Conservation (phyloP, 1,284 basidiomycete genomes). For the Ceratobasidium sp. region DNA sequence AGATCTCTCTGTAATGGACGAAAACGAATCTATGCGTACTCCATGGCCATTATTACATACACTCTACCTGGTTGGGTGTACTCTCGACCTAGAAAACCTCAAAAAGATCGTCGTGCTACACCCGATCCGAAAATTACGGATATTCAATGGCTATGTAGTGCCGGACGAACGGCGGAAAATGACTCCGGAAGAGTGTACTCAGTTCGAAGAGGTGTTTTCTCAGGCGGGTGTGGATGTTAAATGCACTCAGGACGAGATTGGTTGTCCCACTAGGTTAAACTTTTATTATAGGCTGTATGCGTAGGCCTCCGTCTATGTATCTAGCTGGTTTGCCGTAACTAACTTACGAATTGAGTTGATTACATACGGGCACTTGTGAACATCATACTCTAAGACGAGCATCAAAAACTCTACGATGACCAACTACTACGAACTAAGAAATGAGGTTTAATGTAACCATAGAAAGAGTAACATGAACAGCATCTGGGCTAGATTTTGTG, state of each 20-base stretch:
- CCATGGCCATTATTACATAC: constrained; percentile 14
- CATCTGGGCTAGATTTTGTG: too few species aligned
- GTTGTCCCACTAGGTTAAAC: not conserved
- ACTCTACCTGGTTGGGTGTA: constrained; percentile 6
- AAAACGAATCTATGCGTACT: not conserved
- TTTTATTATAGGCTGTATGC: constrained; percentile 16
- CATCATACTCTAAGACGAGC: too few species aligned
- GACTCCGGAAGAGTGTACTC: not conserved
- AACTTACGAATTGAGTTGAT: too few species aligned
- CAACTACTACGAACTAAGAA: too few species aligned
- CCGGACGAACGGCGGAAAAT: not conserved
- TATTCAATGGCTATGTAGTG: not conserved
- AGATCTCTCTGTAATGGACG: not conserved
- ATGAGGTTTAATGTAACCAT: too few species aligned
- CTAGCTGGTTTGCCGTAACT: too few species aligned
- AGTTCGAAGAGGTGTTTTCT: not conserved
- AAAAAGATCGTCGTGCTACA: not conserved
- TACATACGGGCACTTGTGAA: too few species aligned
- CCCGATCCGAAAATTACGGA: constrained; percentile 1
- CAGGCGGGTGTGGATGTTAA: not conserved
- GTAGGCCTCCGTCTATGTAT: not conserved
- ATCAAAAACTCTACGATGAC: too few species aligned
- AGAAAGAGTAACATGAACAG: too few species aligned
- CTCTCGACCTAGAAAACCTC: not conserved
- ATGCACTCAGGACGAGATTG: not conserved